Evolutionary conservation across 768 basidiomycete species (phyloP).

Genomic region (Podaxis mareebaensis): DNA sequence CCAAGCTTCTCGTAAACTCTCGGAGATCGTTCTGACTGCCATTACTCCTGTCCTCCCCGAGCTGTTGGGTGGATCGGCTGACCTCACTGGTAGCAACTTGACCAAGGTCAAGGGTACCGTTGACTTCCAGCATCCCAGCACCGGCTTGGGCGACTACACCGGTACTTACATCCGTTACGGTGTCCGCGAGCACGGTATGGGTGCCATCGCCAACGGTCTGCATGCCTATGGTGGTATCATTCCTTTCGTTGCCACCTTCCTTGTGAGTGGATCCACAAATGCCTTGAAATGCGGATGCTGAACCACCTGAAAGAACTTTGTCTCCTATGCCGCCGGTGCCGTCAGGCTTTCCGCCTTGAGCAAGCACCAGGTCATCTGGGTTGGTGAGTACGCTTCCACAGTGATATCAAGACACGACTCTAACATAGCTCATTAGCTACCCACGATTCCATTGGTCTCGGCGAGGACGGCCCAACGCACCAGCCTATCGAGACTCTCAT

Average conservation of each 20-base stretch:
- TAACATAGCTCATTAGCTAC: constrained; percentile 54
- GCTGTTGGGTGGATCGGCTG: constrained; percentile 85
- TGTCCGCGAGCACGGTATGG: constrained; percentile 98
- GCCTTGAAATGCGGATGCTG: constrained; percentile 11
- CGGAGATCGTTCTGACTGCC: constrained; percentile 83
- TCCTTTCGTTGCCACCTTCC: constrained; percentile 90
- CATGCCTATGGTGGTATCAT: constrained; percentile 89
- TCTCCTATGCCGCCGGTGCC: constrained; percentile 91
- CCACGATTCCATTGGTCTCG: constrained; percentile 91
- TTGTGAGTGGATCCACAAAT: constrained; percentile 46
- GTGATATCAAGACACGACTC: not conserved
- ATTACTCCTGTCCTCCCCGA: constrained; percentile 80
- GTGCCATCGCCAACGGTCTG: constrained; percentile 91
- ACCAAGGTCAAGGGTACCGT: constrained; percentile 82
- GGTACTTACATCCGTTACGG: constrained; percentile 95
- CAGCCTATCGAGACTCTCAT: constrained; percentile 91
- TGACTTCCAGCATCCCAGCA: constrained; percentile 92
- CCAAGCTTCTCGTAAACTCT: constrained; percentile 89
- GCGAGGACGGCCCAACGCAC: constrained; percentile 95
- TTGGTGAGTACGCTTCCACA: constrained; percentile 53
- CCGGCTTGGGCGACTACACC: constrained; percentile 78
- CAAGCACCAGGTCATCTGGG: constrained; percentile 90
- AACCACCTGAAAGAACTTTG: constrained; percentile 67
- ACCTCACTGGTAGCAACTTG: constrained; percentile 90
- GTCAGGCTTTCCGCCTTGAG: constrained; percentile 89